Evolutionary conservation across 345 rosid species (phyloP).

Genomic region (Syzygium grande): DNA sequence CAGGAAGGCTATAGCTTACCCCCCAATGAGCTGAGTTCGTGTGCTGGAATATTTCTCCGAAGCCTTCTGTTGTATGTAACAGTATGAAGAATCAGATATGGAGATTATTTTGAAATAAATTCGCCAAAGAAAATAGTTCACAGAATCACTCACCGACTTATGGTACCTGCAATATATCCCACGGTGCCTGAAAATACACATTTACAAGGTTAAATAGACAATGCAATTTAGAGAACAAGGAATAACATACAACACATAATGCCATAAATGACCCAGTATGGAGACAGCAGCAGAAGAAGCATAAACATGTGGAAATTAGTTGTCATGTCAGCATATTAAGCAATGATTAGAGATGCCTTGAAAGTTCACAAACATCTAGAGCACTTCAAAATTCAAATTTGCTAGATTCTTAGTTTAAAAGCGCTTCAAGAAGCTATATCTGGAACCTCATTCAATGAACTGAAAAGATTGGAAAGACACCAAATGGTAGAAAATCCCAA

Average conservation of each 20-base stretch:
- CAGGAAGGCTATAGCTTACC: conserved; percentile 33
- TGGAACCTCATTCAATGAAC: not conserved
- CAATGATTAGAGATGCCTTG: not conserved
- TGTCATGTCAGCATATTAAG: not conserved
- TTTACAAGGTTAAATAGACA: not conserved
- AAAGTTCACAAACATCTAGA: not conserved
- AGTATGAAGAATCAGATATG: not conserved
- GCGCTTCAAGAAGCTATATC: not conserved
- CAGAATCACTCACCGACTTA: conserved; percentile 38
- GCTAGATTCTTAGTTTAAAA: not conserved
- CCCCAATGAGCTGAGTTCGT: conserved; percentile 79
- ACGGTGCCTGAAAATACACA: conserved; percentile 42
- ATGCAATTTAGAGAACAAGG: not conserved
- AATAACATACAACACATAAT: not conserved
- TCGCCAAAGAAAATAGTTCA: conserved; percentile 9
- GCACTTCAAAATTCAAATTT: not conserved
- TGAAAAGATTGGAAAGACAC: not conserved
- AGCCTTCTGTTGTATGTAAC: conserved; percentile 41
- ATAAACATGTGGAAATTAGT: not conserved
- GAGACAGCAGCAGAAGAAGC: not conserved
- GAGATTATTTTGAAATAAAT: conserved; percentile 1
- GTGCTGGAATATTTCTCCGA: conserved; percentile 43
- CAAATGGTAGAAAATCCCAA: not conserved
- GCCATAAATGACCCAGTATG: not conserved
- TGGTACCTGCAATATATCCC: conserved; percentile 69